These are phyloP conservation scores for Vitis vinifera DNA, from an alignment of 164 flowering plant genomes.

Conservation along the genomic window ASM3070453v1 NC_081812.1:19488501-19489000, in stretches of 20 bases:
- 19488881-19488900: neutral
- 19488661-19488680: neutral
- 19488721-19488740: neutral
- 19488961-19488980: too few relatives aligned
- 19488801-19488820: neutral
- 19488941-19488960: neutral
- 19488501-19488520: neutral
- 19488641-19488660: slow-evolving; percentile 1
- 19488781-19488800: neutral
- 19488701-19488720: neutral
- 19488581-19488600: slow-evolving; percentile 6
- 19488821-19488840: slow-evolving; percentile 1
- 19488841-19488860: neutral
- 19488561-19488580: neutral
- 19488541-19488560: neutral
- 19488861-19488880: neutral
- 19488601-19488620: slow-evolving; percentile 6
- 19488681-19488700: neutral
- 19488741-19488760: neutral
- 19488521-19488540: neutral
- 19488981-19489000: too few relatives aligned
- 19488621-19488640: slow-evolving; percentile 9
- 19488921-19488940: neutral
- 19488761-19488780: neutral
- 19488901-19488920: slow-evolving; percentile 4